Evolutionary conservation across 1,139 yeast species (phyloP), one percentile per base, ranked within the genome.

Genomic region (Hyphopichia buzzinii): DNA sequence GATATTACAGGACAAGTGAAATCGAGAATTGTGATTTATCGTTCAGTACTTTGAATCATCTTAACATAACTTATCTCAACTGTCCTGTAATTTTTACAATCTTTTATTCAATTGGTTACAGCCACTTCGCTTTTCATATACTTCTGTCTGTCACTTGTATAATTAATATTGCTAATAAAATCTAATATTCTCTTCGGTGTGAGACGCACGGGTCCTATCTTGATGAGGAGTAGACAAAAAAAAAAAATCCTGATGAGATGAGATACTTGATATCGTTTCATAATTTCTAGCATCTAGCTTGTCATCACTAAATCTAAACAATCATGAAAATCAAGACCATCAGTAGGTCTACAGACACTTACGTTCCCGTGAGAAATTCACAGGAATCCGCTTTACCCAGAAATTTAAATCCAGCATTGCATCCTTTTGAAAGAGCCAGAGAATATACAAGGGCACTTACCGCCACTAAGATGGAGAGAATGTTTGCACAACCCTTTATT

Each of bases 401-500:
- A 43, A 94, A 94, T 60, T 68, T 94, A 53, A 84, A 92, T 55
- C 97, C 98, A 2, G 95, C 95, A 15, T 70, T 92, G 35, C 99
- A 94, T 63, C 98, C 97, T 0, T 92, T 92, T 54, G 97, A 94
- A 63, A 74, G 97, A 48, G 97, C 97, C 3, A 73, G 98, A 56
- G 98, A 94, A 61, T 94, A 94, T 55, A 87, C 97, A 13, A 78
- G 90, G 48, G 98, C 98, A 1, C 64, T 94, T 37, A 90, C 89
- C 40, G 97, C 98, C 17, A 90, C 97, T 13, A 94, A 94, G 59
- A 63, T 94, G 64, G 97, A 90, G 55, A 73, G 97, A 48, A 84
- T 92, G 87, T 92, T 94, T 74, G 98, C 99, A 0, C 90, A 90
- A 55, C 99, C 99, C 4, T 92, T 94, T 60, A 74, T 94, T 14